These are phyloP conservation scores for Euphorbia peplus DNA, from an alignment of 345 rosid species.

Conservation along the genomic window DNA sequence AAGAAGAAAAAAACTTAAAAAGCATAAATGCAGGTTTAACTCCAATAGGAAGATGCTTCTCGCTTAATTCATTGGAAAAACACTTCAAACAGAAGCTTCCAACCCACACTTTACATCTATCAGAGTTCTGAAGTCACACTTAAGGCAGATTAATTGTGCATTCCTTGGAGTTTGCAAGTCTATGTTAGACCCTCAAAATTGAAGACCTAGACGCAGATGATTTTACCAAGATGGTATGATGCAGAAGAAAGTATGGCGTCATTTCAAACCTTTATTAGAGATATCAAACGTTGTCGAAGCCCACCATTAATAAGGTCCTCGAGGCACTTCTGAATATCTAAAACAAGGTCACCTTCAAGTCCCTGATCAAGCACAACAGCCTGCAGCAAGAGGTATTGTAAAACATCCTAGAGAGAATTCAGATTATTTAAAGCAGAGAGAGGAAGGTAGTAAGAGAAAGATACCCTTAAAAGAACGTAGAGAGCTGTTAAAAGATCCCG, in stretches of 20 bases:
- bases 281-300: slow-evolving; percentile 72
- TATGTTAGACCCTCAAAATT: background rate
- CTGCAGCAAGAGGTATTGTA: slow-evolving; percentile 39
- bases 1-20: background rate
- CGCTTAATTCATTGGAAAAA: background rate
- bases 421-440: slow-evolving; percentile 17
- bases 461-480: slow-evolving; percentile 73
- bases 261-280: slow-evolving; percentile 65
- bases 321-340: slow-evolving; percentile 68
- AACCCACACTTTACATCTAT: background rate
- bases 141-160: background rate
- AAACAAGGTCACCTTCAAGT: slow-evolving; percentile 61
- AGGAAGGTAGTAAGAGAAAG: slow-evolving; percentile 9
- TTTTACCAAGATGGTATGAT: background rate
- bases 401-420: slow-evolving; percentile 11
- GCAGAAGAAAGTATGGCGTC: background rate
- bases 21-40: background rate
- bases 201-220: background rate
- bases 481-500: slow-evolving; percentile 76
- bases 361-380: slow-evolving; percentile 91
- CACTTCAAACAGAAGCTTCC: background rate
- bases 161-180: background rate
- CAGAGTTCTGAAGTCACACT: background rate
- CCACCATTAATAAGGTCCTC: slow-evolving; percentile 75
- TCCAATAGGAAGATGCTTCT: background rate